Conservation (phyloP, 164 flowering plant genomes). For the Umbellularia californica region DNA sequence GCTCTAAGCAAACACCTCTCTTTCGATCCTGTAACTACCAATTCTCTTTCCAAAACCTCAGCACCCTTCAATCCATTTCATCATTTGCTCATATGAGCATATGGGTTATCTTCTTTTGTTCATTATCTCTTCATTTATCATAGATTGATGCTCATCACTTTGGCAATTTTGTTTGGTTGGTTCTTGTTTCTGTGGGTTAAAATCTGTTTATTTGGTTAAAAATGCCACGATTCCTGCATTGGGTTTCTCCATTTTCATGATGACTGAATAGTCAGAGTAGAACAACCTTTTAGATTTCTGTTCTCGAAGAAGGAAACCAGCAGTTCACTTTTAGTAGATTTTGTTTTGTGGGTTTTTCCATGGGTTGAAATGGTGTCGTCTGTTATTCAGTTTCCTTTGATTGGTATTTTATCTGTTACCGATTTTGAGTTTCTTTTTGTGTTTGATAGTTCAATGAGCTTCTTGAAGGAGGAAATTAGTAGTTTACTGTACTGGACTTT, state of each 20-base stretch:
- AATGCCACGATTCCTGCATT: not conserved
- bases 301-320: too few relatives aligned
- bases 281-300: too few relatives aligned
- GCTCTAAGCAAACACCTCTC: conserved; percentile 5
- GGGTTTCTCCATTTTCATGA: not conserved
- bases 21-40: conserved; percentile 1
- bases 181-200: not conserved
- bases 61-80: not conserved
- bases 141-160: not conserved
- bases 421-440: too few relatives aligned
- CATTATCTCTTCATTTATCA: not conserved
- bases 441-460: too few relatives aligned
- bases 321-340: too few relatives aligned
- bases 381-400: too few relatives aligned
- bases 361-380: too few relatives aligned
- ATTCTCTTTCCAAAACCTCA: not conserved
- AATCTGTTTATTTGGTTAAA: not conserved
- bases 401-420: too few relatives aligned
- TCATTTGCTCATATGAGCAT: not conserved
- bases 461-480: too few relatives aligned
- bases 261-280: not conserved
- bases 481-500: too few relatives aligned
- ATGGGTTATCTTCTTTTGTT: not conserved
- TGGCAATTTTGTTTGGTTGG: not conserved
- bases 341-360: too few relatives aligned